Evolutionary conservation across 2,329 filamentous ascomycete genomes (phyloP), one percentile per base, ranked within the genome.

Genomic region (Colletotrichum neosansevieriae): DNA sequence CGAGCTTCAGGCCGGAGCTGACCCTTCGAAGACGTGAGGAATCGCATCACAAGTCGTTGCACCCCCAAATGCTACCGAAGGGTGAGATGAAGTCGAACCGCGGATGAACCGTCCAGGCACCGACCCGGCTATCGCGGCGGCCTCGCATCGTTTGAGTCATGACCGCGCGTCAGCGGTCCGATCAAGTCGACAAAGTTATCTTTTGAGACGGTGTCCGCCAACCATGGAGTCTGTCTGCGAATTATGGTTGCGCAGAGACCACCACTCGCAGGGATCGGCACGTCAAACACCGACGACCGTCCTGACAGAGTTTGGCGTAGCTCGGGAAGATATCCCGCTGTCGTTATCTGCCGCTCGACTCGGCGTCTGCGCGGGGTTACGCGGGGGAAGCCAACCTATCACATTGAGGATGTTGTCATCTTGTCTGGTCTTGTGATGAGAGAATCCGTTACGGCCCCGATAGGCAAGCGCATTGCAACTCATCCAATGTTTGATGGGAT

Each of bases 121-220:
- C 53, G 29, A 49, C 19, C n/a, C n/a, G 13, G 21, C 24, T 47
- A 15, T 44, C 15, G 53, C n/a, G 45, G 34, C 34, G 34, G 40
- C 47, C 49, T 42, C 40, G 54, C 11, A 17, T 32, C 10, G 17
- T 7, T 59, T 50, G 65, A 65, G 40, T 65, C 54, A 59, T 56
- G 34, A 12, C 40, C 15, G 34, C 38, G 24, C 47, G 36, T 17
- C 11, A 53, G 24, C 36, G 12, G 29, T n/a, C n/a, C 34, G 38
- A 40, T 34, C 15, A 13, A 19, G 54, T 40, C 17, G 45, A 29
- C 17, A 42, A 40, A 53, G 47, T 64, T 47, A 36, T 38, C 19
- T 32, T 36, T 49, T 42, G 65, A 64, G 65, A 59, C 65, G 54
- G 38, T 54, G n/a, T 49, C 38, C 47, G 34, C 38, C 40, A 19